Percentiles rank a stretch among this genome's conserved stretches.
These are phyloP conservation scores for Boehmeria nivea DNA, from an alignment of 306 rosid species.

Conservation along the genomic window DNA sequence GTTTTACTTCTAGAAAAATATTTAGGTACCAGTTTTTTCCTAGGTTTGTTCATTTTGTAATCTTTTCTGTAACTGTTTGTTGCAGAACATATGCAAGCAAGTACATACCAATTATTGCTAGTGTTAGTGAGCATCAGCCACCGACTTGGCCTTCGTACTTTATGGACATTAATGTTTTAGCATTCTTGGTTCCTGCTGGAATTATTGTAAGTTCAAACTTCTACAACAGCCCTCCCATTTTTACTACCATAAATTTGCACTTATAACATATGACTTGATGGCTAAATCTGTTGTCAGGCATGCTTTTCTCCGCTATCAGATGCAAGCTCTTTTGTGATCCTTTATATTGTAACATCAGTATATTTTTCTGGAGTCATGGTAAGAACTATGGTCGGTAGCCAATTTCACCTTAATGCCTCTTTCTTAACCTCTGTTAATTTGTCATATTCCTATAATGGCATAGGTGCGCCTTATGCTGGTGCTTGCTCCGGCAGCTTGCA, in stretches of 20 bases:
- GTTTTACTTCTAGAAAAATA: neutral
- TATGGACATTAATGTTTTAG: constrained; percentile 98
- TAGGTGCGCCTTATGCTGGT: constrained; percentile 99
- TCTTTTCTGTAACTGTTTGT: constrained; percentile 9
- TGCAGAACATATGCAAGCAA: constrained; percentile 99
- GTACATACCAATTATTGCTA: constrained; percentile 98
- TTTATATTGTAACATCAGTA: constrained; percentile 81
- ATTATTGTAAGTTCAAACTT: constrained; percentile 53
- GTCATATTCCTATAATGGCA: constrained; percentile 18
- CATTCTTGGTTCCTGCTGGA: constrained; percentile 99
- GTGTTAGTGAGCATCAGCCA: constrained; percentile 99
- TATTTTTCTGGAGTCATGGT: constrained; percentile 99
- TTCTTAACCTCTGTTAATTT: constrained; percentile 5
- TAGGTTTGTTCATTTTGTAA: constrained; percentile 6
- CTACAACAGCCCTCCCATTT: neutral
- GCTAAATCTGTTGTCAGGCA: constrained; percentile 53
- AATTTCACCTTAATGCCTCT: constrained; percentile 10
- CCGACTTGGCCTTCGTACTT: constrained; percentile 99
- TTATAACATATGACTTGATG: constrained; percentile 16
- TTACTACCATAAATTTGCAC: constrained; percentile 6
- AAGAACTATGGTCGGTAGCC: constrained; percentile 27
- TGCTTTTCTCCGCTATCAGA: constrained; percentile 92
- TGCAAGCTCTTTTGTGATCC: constrained; percentile 89
- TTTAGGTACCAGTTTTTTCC: neutral
- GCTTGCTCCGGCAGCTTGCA: constrained; percentile 98